These are phyloP conservation scores for Fusarium falciforme DNA, from an alignment of 2,329 filamentous ascomycete genomes.

Conservation along the genomic window DNA sequence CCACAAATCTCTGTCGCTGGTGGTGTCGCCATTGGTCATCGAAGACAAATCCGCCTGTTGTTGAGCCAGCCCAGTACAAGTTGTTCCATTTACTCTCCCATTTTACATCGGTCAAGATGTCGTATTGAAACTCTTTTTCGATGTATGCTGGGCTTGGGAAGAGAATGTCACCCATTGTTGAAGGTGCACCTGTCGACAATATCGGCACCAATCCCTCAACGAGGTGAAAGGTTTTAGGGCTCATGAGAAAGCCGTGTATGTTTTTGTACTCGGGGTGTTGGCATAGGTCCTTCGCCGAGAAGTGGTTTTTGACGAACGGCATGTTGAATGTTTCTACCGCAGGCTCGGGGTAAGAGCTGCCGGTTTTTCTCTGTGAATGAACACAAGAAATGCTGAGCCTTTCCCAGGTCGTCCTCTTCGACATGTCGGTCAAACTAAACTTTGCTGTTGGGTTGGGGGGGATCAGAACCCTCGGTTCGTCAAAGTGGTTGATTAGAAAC, in stretches of 20 bases:
- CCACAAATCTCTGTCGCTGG: conserved; percentile 62
- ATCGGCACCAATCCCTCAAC: conserved; percentile 58
- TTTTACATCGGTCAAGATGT: conserved; percentile 51
- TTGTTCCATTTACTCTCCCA: conserved; percentile 63
- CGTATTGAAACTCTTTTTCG: conserved; percentile 56
- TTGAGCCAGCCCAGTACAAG: conserved; percentile 69
- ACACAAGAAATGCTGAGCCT: conserved; percentile 47
- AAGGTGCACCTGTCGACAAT: conserved; percentile 57
- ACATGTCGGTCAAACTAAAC: conserved; percentile 44
- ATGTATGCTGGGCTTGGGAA: conserved; percentile 64
- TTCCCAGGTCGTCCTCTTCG: conserved; percentile 46
- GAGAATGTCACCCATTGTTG: conserved; percentile 63
- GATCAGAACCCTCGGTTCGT: conserved; percentile 58
- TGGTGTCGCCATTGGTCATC: conserved; percentile 53
- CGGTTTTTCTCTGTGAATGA: background rate
- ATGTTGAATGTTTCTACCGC: conserved; percentile 41
- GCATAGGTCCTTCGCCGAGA: conserved; percentile 54
- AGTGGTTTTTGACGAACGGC: conserved; percentile 51
- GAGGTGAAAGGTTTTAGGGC: conserved; percentile 56
- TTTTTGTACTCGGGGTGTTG: conserved; percentile 55
- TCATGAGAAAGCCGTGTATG: conserved; percentile 58
- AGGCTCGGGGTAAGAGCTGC: background rate
- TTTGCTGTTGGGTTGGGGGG: conserved; percentile 15
- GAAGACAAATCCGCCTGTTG: conserved; percentile 59
- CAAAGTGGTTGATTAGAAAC: conserved; percentile 60